Evolutionary conservation across 305 asterid species (phyloP), one percentile per base, ranked within the genome.

Genomic region (Fraxinus latifolia): DNA sequence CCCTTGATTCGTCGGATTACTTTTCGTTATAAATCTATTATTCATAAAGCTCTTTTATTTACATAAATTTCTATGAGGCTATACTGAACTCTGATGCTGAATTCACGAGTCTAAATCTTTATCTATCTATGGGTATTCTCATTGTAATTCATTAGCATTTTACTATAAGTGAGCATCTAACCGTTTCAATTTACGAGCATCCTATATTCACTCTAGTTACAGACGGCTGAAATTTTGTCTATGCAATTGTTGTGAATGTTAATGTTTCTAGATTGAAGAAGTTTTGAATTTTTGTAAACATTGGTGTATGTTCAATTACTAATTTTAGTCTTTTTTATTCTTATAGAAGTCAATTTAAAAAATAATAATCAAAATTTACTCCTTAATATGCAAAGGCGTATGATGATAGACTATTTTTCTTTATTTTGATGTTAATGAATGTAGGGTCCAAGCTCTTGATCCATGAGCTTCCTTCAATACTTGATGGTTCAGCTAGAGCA

Each of bases 391-490:
- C 37, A 29, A 27, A 27, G 33, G 33, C 7, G 4, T 76, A 58
- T 9, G 11, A 27, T 19, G 14, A 76, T 47, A 25, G 6, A 17
- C 42, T 14, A 50, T 37, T 37, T 25, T 58, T n/a, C 14, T 74
- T 76, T 53, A 82, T 79, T 77, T 17, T 81, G 71, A 58, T 82
- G 74, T 81, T 67, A 32, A 73, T 68, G 11, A 78, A 84, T 86
- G 79, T 86, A 96, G 99, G 99, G 79, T 91, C 97, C 77, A 86
- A 89, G 70, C 98, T 96, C 90, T 90, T 96, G 87, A 87, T 93
- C 84, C 88, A 87, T 77, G 95, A 91, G 88, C 96, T 96, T 82
- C 97, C 97, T 1, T 90, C 95, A 27, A 89, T 96, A 83, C 81
- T 94, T 77, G 97, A 96, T 82, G 97, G 97, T 83, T 90, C 97